Evolutionary conservation across 441 rosid genomes (phyloP).

Genomic region (Arabidopsis hybrid): DNA sequence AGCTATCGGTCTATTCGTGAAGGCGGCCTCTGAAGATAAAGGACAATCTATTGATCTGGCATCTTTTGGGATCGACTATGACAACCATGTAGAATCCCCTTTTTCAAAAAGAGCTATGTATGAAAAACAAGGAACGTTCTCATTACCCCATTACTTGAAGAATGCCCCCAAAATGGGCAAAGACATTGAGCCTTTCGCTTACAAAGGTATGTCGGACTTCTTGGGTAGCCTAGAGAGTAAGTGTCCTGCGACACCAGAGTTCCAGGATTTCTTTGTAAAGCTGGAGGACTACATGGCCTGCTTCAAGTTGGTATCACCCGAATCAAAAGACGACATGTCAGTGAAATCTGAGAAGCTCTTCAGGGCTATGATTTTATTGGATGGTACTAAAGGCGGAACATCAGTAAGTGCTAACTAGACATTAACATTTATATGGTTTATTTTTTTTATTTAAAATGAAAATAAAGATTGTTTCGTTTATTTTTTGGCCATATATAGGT

Average conservation of each 20-base stretch:
- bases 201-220: constrained; percentile 2
- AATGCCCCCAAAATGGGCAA: not conserved
- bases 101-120: constrained; percentile 2
- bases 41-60: constrained; percentile 29
- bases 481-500: not conserved
- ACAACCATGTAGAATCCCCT: not conserved
- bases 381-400: constrained; percentile 1
- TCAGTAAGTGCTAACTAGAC: constrained; percentile 1
- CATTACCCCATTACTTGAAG: constrained; percentile 1
- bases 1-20: constrained; percentile 24
- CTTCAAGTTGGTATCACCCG: constrained; percentile 3
- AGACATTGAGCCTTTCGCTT: not conserved
- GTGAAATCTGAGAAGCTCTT: not conserved
- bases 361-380: not conserved
- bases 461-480: no score
- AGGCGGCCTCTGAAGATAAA: constrained; percentile 30
- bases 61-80: constrained; percentile 20
- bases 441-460: not conserved
- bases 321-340: not conserved
- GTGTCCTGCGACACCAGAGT: constrained; percentile 4
- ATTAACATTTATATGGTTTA: not conserved
- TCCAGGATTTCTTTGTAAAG: not conserved
- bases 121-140: constrained; percentile 5
- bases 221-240: not conserved
- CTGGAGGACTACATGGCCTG: not conserved